Base-by-base conservation (phyloP, 176 grass and related monocot genomes). In the Musa itinerans region DNA sequence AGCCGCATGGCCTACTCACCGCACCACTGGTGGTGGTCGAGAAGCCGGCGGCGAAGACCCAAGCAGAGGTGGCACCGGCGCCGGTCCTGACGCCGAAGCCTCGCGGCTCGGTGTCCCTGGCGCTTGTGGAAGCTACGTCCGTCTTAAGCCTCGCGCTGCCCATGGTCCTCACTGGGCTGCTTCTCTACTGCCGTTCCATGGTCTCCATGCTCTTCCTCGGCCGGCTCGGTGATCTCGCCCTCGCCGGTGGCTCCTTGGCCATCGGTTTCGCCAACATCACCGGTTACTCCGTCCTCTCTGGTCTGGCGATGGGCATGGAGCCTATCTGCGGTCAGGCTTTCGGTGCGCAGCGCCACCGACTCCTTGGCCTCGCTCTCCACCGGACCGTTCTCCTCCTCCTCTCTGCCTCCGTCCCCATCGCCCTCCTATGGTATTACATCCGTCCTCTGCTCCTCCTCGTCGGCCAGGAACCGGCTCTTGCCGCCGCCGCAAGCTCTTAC, bases 181-280 rank as follows among this genome's bases (percentile, higher is more conserved):
- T 99, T 50, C 71, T 99, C 53, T 99, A 95, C 65, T 79, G 87
- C 43, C 86, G 96, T 1, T 90, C 96, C 21, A 95, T 95, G 86
- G 89, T 99, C n/a, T 99, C 96, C 51, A 99, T 99, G 96, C 81
- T 99, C 1, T 99, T 99, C 55, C 89, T 99, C 1, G 96, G 96
- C 69, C 73, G 75, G 65, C 83, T 99, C 43, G 91, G 96, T 51
- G 90, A 84, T 34, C 88, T 99, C 11, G 83, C 84, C 14, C 91
- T 99, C 48, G 96, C 96, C 24, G 96, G 96, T 17, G 96, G 96
- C 19, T 87, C 91, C 6, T 89, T 99, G 10, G 91, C 96, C 63
- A 95, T 99, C 51, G 91, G 96, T 2, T 99, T 99, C 73, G 96
- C 91, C 58, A 99, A 99, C 81, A 99, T 99, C 14, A 99, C 96